Base-by-base conservation (phyloP, 1,284 basidiomycete genomes). In the Heliocybe sulcata region DNA sequence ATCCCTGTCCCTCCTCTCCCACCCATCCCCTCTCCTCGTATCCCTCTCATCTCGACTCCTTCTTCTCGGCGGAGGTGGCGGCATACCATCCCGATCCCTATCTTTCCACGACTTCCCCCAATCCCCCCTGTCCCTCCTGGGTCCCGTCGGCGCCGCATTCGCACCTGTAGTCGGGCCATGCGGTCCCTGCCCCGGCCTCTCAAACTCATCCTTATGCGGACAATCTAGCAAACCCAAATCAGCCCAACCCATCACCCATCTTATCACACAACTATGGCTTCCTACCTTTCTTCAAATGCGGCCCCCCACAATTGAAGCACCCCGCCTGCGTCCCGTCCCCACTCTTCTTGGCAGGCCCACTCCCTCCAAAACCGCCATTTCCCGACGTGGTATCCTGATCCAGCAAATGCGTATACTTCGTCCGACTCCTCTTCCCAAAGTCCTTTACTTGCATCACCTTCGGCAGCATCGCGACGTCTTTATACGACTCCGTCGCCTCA, bases 391-490 rank as follows among this genome's bases (percentile, higher is more conserved):
- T 99, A 69, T 99, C 96, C 74, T 99, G 92, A 65, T 95, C 94
- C 42, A 93, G 73, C 61, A 99, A 73, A 72, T 99, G 95, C 19
- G 96, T 98, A 66, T 97, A 99, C 73, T 96, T 96, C 51, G 92
- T 94, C 55, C 91, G 82, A 63, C 91, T 83, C 57, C 90, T 85
- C 72, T 94, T 96, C 51, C 97, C 97, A 68, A 94, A 99, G 74
- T 98, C 88, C 69, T 87, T 87, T 63, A 97, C 94, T 74, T 99
- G 97, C 94, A 99, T 96, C 58, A 98, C 90, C 70, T 90, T 82
- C 8, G 97, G 97, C 42, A 99, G 76, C 59, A 90, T 63, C 6
- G 88, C 86, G 45, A 96, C 83, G 67, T 98, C 94, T 51, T 94
- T 68, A 0, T 91, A 88, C 22, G 86, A 90, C 67, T 87, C 85